Evolutionary conservation across 2,329 filamentous ascomycete species (phyloP).

Genomic region (Colletotrichum abscissum): DNA sequence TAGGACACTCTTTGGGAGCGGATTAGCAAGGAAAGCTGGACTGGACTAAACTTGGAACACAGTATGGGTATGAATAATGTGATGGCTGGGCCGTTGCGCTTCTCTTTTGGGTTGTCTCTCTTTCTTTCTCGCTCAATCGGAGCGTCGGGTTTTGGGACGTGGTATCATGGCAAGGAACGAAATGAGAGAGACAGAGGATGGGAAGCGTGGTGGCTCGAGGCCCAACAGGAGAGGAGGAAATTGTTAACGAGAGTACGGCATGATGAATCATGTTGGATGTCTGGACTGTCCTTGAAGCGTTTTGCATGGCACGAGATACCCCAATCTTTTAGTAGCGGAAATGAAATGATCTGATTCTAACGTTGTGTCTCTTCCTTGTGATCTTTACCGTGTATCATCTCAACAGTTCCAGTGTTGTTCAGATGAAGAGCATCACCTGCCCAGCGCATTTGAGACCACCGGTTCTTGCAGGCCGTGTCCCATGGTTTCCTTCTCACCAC

Average conservation of each 20-base stretch:
- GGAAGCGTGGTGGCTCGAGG: conserved; percentile 17
- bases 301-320: conserved; percentile 35
- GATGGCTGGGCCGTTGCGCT: conserved; percentile 31
- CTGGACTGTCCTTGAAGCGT: conserved; percentile 32
- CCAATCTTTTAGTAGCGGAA: conserved; percentile 31
- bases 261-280: conserved; percentile 31
- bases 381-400: too few species aligned
- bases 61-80: conserved; percentile 14
- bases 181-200: not conserved
- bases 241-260: conserved; percentile 17
- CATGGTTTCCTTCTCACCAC: too few species aligned
- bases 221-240: not conserved
- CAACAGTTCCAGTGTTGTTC: too few species aligned
- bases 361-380: not conserved
- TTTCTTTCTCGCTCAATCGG: not conserved
- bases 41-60: not conserved
- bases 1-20: not conserved
- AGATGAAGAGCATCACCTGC: too few species aligned
- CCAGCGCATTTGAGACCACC: too few species aligned
- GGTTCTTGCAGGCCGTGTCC: too few species aligned
- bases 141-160: not conserved
- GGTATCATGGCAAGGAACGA: not conserved
- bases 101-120: conserved; percentile 8
- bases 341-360: not conserved
- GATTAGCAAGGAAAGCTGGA: conserved; percentile 18